Evolutionary conservation across 257 asterid genomes (phyloP).

Genomic region (Salvia rosmarinus): DNA sequence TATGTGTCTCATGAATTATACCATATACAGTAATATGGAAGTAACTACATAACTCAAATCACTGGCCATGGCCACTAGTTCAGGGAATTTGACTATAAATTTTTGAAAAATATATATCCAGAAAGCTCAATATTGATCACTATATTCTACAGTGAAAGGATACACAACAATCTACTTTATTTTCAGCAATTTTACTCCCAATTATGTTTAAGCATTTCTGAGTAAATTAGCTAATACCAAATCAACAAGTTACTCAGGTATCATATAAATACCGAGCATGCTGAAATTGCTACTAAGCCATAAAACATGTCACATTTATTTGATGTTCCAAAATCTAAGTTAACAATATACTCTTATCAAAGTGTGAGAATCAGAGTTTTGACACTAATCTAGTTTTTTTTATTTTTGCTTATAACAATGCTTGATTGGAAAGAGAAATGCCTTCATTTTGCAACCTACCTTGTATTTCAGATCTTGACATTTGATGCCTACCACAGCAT

Average conservation of each 20-base stretch:
- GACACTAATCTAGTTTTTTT: conserved; percentile 13
- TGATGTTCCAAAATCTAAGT: background rate
- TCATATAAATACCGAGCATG: background rate
- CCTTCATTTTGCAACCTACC: conserved; percentile 47
- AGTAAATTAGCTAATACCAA: background rate
- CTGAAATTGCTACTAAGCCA: background rate
- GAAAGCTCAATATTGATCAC: background rate
- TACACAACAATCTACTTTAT: background rate
- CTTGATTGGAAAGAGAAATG: conserved; percentile 1
- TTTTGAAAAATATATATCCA: background rate
- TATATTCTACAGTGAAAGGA: background rate
- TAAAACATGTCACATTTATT: background rate
- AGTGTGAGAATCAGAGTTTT: background rate
- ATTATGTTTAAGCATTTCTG: background rate
- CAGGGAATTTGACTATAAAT: background rate
- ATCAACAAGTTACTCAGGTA: background rate
- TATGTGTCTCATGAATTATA: conserved; percentile 12
- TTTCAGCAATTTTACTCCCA: background rate
- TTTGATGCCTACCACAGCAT: conserved; percentile 82
- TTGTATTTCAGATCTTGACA: conserved; percentile 92
- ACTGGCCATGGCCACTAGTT: background rate
- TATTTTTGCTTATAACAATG: background rate
- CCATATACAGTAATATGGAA: conserved; percentile 1
- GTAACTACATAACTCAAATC: background rate
- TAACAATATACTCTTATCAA: background rate